Conservation (phyloP, 1,139 yeast genomes). For the Nakaseomyces delphensis region DNA sequence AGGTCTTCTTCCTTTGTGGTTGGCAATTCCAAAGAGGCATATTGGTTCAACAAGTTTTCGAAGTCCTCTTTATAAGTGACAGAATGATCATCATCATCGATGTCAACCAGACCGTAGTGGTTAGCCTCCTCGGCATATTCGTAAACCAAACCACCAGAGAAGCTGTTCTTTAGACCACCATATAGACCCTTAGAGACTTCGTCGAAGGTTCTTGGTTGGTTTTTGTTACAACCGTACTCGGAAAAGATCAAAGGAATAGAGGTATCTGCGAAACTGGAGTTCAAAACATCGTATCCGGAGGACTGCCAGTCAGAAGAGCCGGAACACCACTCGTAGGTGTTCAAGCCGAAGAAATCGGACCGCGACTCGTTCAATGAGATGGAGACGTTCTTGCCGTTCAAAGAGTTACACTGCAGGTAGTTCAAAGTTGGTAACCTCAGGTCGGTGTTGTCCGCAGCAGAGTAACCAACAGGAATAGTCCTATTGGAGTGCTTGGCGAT, state of each 20-base stretch:
- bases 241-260: constrained; percentile 72
- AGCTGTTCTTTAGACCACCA: constrained; percentile 42
- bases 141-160: constrained; percentile 74
- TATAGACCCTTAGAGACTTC: constrained; percentile 60
- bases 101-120: constrained; percentile 60
- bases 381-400: constrained; percentile 35
- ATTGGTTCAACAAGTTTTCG: constrained; percentile 45
- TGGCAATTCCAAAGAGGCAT: constrained; percentile 38
- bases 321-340: constrained; percentile 91
- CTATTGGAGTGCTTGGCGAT: constrained; percentile 61
- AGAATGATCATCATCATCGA: constrained; percentile 36
- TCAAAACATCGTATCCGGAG: constrained; percentile 63
- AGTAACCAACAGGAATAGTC: constrained; percentile 81
- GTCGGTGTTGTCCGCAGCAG: constrained; percentile 76
- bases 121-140: constrained; percentile 65
- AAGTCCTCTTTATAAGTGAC: constrained; percentile 47
- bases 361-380: constrained; percentile 48
- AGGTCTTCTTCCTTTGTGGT: constrained; percentile 36
- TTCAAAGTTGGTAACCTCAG: constrained; percentile 70
- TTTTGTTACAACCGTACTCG: constrained; percentile 71
- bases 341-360: constrained; percentile 84
- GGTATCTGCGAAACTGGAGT: constrained; percentile 51
- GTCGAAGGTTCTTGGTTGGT: constrained; percentile 54
- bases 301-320: constrained; percentile 52
- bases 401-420: constrained; percentile 64